Conservation (phyloP, 306 rosid genomes). For the Castanospermum australe region DNA sequence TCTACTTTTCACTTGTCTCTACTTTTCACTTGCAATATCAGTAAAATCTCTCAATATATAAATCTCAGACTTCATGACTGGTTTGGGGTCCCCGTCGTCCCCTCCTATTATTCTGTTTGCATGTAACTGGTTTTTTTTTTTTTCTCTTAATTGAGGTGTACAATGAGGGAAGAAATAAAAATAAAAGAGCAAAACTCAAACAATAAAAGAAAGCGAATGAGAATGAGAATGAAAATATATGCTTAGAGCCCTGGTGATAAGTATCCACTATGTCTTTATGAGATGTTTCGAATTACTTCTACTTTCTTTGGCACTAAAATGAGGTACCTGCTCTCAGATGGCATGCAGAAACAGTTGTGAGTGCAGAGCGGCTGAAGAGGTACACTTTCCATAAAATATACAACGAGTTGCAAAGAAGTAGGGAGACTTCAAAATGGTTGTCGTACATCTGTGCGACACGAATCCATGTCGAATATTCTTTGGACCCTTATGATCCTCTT, state of each 20-base stretch:
- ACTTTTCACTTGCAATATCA: no score
- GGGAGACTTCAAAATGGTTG: no score
- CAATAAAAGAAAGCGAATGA: not conserved
- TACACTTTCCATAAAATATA: slow-evolving; percentile 51
- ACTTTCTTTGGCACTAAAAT: not conserved
- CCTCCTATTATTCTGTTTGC: no score
- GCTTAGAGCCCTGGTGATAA: not conserved
- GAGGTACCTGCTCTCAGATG: not conserved
- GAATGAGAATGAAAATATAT: not conserved
- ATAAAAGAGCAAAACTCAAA: not conserved
- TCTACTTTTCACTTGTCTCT: no score
- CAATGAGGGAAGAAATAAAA: not conserved
- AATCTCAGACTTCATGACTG: no score
- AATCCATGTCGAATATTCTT: no score
- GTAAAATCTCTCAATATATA: no score
- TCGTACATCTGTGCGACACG: no score
- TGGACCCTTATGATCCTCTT: no score
- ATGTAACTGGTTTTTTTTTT: no score
- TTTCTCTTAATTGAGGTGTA: not conserved
- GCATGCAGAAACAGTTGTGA: slow-evolving; percentile 52
- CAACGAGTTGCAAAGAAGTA: slow-evolving; percentile 54
- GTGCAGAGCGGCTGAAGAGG: slow-evolving; percentile 61
- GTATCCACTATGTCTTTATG: not conserved
- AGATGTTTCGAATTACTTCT: not conserved
- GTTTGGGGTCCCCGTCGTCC: no score